Conservation (phyloP, 2,329 filamentous ascomycete genomes). For the Fusarium austroafricanum region DNA sequence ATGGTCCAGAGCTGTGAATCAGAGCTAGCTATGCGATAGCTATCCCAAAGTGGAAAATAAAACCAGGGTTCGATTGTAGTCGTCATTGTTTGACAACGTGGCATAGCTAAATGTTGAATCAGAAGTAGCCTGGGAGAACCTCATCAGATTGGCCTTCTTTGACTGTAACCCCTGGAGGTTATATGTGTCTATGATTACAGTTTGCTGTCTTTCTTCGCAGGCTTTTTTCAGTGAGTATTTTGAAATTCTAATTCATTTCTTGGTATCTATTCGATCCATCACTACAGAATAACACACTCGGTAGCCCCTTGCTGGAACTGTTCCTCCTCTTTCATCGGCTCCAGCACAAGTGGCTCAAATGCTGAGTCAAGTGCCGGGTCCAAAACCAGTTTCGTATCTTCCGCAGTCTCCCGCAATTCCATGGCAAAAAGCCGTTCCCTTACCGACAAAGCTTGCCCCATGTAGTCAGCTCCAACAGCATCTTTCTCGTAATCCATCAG, state of each 20-base stretch:
- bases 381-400: neutral
- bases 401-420: slow-evolving; percentile 8
- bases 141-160: too few species aligned
- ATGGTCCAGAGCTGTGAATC: neutral
- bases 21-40: neutral
- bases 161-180: too few species aligned
- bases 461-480: slow-evolving; percentile 24
- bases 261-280: too few species aligned
- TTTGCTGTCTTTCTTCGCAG: too few species aligned
- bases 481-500: slow-evolving; percentile 36
- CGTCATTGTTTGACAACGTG: neutral
- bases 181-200: too few species aligned
- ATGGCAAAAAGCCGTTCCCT: slow-evolving; percentile 22
- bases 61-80: neutral
- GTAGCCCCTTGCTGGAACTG: neutral
- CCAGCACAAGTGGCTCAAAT: neutral
- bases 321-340: neutral
- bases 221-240: too few species aligned
- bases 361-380: neutral
- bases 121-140: too few species aligned
- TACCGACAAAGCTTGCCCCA: slow-evolving; percentile 23
- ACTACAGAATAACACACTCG: slow-evolving; percentile 8
- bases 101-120: neutral
- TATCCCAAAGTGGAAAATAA: neutral
- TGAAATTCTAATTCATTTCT: too few species aligned